Evolutionary conservation across 2,329 filamentous ascomycete species (phyloP), one percentile per base, ranked within the genome.

Genomic region (Hyphodiscus sp.): DNA sequence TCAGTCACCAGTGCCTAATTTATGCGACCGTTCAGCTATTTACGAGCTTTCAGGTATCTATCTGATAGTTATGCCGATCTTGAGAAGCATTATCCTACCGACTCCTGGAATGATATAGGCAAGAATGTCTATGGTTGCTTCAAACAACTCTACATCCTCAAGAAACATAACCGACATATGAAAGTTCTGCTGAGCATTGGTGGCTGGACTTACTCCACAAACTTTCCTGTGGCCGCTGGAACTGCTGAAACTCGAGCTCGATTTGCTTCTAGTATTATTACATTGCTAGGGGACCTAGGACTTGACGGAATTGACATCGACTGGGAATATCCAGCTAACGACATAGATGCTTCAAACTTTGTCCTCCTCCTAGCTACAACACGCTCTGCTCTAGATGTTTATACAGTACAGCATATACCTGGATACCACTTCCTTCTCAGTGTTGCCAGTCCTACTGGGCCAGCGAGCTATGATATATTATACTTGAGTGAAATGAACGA

Each of bases 51-150:
- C 29, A 33, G 29, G 7, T 33, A 33, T 13, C 29, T 33, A 7
- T 33, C 29, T 33, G 29, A 33, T 13, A 13, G 13, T 8, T 33
- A 13, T 7, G 29, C 29, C 29, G 29, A 33, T 13, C 29, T 33
- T 13, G 7, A 33, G 13, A 8, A 33, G 7, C 7, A 7, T 13
- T 33, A 33, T 13, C 29, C 29, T 8, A 13, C 7, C 29, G 29
- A 33, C 29, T n/a, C n/a, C n/a, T n/a, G n/a, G n/a, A n/a, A n/a
- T n/a, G n/a, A n/a, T n/a, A n/a, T n/a, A n/a, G n/a, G n/a, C n/a
- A n/a, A n/a, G n/a, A 95, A 96, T 69, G 75, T 92, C 42, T 95
- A 94, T 68, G 90, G 91, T 47, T 91, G 86, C 67, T 69, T 92
- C 56, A 95, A 92, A 72, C 87, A 94, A 65, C 74, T 95, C 1